phyloP scores from a whole-genome alignment of 495 filamentous ascomycete species.

The Trichoderma parareesei region DNA sequence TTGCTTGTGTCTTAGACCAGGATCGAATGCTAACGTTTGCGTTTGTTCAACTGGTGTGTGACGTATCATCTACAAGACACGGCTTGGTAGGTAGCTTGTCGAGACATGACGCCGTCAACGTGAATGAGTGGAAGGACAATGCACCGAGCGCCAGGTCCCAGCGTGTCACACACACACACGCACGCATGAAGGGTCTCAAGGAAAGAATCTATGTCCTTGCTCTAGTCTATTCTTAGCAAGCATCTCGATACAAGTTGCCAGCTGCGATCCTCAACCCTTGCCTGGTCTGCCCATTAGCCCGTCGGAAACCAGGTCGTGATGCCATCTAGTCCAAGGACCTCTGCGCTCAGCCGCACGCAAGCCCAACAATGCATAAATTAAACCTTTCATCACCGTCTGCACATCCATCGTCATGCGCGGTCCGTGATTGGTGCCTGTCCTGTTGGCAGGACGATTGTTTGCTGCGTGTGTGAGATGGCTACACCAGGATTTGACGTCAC shows the following conservation, averaged over 20 bases:
- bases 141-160: background rate
- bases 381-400: background rate
- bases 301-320: background rate
- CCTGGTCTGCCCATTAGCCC: background rate
- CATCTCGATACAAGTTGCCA: background rate
- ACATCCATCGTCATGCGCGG: background rate
- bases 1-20: conserved; percentile 9
- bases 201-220: too few species aligned
- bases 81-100: background rate
- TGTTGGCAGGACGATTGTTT: background rate
- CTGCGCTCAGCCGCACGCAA: background rate
- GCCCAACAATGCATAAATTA: background rate
- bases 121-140: background rate
- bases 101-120: background rate
- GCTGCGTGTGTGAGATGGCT: background rate
- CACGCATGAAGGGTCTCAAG: too few species aligned
- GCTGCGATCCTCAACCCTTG: background rate
- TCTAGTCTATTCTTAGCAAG: background rate
- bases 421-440: background rate
- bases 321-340: background rate
- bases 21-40: conserved; percentile 9
- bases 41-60: conserved; percentile 2
- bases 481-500: conserved; percentile 9
- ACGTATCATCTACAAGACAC: background rate
- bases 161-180: background rate